Conservation (phyloP, 2,329 filamentous ascomycete genomes). For the Fusarium mundagurra region DNA sequence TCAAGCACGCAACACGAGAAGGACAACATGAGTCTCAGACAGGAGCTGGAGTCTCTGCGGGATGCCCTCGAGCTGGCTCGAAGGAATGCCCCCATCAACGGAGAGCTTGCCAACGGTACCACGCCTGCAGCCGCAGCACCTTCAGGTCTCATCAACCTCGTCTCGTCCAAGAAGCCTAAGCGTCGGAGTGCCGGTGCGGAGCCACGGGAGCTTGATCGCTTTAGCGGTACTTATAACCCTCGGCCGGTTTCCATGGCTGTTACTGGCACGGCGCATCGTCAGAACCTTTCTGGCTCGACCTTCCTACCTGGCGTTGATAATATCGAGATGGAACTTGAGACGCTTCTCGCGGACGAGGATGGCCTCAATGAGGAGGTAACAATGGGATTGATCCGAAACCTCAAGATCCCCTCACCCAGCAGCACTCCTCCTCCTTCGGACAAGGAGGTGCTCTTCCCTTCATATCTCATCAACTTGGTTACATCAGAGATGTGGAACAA, state of each 20-base stretch:
- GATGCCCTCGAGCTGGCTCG: slow-evolving; percentile 92
- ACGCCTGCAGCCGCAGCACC: slow-evolving; percentile 60
- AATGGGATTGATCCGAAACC: slow-evolving; percentile 92
- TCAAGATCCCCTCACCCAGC: slow-evolving; percentile 93
- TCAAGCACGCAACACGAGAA: slow-evolving; percentile 80
- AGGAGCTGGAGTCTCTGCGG: slow-evolving; percentile 89
- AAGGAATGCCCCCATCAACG: slow-evolving; percentile 78
- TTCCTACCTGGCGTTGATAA: slow-evolving; percentile 87
- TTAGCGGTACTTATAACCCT: slow-evolving; percentile 92
- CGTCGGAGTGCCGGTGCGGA: slow-evolving; percentile 90
- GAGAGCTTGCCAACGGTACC: slow-evolving; percentile 57
- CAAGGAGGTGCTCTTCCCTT: slow-evolving; percentile 98
- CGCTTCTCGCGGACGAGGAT: slow-evolving; percentile 92
- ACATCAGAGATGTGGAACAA: slow-evolving; percentile 99
- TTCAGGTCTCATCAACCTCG: slow-evolving; percentile 92
- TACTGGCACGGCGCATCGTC: slow-evolving; percentile 71
- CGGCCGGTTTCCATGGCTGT: slow-evolving; percentile 96
- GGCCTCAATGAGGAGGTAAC: slow-evolving; percentile 97
- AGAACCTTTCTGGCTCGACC: slow-evolving; percentile 77
- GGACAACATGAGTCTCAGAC: slow-evolving; percentile 85
- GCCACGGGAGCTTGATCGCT: slow-evolving; percentile 84
- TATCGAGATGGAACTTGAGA: slow-evolving; percentile 94
- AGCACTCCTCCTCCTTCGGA: slow-evolving; percentile 91
- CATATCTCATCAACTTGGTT: slow-evolving; percentile 98
- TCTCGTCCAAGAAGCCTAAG: slow-evolving; percentile 97